Conservation (phyloP, 148 eudicot species). For the Rhododendron ovatum region DNA sequence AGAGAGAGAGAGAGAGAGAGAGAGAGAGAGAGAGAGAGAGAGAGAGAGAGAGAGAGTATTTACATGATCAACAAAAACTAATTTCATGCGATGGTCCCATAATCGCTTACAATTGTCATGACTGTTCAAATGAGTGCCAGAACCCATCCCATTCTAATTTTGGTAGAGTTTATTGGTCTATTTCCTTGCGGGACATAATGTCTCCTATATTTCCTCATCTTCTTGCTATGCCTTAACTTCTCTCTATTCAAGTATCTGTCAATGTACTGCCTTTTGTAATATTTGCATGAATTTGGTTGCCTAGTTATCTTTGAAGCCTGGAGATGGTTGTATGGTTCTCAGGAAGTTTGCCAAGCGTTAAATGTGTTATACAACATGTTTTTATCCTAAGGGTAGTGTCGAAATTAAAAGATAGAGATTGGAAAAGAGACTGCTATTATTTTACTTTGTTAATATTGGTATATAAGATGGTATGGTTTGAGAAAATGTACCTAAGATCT, state of each 20-base stretch:
- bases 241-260: background rate
- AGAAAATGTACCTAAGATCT: background rate
- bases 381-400: background rate
- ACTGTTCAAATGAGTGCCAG: background rate
- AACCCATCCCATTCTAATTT: background rate
- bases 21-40: background rate
- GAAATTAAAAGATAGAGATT: background rate
- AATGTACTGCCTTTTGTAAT: too few species aligned
- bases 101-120: background rate
- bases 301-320: background rate
- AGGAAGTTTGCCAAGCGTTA: background rate
- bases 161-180: background rate
- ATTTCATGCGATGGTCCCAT: background rate
- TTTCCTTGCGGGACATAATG: background rate
- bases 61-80: background rate
- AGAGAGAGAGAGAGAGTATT: background rate
- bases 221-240: background rate
- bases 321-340: background rate
- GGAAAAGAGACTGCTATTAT: background rate
- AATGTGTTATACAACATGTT: background rate
- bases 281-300: background rate
- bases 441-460: background rate
- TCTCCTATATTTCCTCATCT: background rate
- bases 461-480: background rate
- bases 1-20: background rate